A percentile compares a stretch with the other conserved stretches of the same genome.
phyloP scores from a whole-genome alignment of 129 eudicot genomes.

The Dittrichia graveolens region DNA sequence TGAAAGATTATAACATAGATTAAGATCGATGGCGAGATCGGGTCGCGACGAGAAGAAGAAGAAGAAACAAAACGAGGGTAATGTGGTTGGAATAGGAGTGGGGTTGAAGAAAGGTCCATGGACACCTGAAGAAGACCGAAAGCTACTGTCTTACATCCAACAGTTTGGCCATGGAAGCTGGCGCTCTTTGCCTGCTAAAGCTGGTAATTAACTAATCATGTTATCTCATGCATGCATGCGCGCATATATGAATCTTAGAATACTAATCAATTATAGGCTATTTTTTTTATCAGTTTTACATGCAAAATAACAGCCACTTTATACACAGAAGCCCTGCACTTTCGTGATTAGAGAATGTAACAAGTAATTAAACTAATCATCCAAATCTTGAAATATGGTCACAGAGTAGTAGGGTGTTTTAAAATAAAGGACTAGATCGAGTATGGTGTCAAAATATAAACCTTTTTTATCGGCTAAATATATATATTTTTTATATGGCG shows the following conservation, averaged over 20 bases:
- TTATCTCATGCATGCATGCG: background rate
- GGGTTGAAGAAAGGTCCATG: conserved; percentile 83
- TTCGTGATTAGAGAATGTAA: too few relatives aligned
- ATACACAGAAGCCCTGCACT: too few relatives aligned
- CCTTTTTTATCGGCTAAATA: background rate
- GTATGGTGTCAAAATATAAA: too few relatives aligned
- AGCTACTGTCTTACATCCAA: conserved; percentile 58
- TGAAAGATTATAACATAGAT: background rate
- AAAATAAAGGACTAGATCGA: too few relatives aligned
- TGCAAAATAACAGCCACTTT: too few relatives aligned
- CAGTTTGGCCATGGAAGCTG: conserved; percentile 75
- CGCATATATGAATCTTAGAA: background rate
- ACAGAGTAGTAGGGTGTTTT: too few relatives aligned
- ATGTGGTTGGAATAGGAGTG: conserved; percentile 31
- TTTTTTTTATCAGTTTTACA: too few relatives aligned
- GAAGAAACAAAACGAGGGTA: conserved; percentile 35
- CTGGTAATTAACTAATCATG: conserved; percentile 41
- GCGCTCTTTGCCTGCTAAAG: conserved; percentile 77
- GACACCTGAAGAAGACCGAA: conserved; percentile 76
- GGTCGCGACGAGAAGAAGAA: conserved; percentile 41
- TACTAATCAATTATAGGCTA: too few relatives aligned
- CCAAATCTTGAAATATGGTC: too few relatives aligned
- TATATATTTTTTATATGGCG: background rate
- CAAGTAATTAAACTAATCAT: too few relatives aligned
- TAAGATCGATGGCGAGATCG: conserved; percentile 60